Evolutionary conservation across 495 filamentous ascomycete species (phyloP).

Genomic region (Aspergillus saccharolyticus): DNA sequence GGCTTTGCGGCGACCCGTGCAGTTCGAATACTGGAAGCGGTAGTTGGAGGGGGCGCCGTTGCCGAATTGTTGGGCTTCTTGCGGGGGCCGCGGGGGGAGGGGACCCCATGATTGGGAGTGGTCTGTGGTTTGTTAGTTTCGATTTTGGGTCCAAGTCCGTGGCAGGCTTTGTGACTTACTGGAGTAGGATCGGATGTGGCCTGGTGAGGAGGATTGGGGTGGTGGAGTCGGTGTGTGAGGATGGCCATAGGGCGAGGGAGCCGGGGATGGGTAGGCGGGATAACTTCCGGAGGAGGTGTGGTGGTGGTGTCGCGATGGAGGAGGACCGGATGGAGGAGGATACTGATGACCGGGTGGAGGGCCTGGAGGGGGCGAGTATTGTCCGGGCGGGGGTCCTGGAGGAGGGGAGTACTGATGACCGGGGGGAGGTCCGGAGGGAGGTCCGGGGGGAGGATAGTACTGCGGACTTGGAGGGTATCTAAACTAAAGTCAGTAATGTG

Average conservation of each 20-base stretch:
- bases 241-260: conserved; percentile 15
- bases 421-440: conserved; percentile 1
- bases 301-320: conserved; percentile 12
- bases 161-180: too few species aligned
- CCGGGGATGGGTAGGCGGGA: conserved; percentile 10
- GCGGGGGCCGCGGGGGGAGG: conserved; percentile 37
- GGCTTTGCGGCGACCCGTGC: conserved; percentile 84
- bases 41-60: conserved; percentile 72
- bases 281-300: background rate
- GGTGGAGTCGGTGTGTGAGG: conserved; percentile 17
- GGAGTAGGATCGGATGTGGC: conserved; percentile 12
- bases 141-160: too few species aligned
- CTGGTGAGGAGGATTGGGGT: conserved; percentile 12
- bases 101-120: conserved; percentile 18
- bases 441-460: background rate
- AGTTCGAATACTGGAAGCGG: conserved; percentile 84
- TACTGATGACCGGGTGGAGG: conserved; percentile 13
- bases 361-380: conserved; percentile 13
- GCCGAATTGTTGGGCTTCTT: conserved; percentile 55
- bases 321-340: conserved; percentile 14
- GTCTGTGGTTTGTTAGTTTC: too few species aligned
- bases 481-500: background rate
- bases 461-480: background rate
- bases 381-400: conserved; percentile 7
- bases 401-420: conserved; percentile 18